A percentile compares a stretch with the other conserved stretches of the same genome.
phyloP scores from a whole-genome alignment of 139 green algal species.

The Spirogloea muscicola region DNA sequence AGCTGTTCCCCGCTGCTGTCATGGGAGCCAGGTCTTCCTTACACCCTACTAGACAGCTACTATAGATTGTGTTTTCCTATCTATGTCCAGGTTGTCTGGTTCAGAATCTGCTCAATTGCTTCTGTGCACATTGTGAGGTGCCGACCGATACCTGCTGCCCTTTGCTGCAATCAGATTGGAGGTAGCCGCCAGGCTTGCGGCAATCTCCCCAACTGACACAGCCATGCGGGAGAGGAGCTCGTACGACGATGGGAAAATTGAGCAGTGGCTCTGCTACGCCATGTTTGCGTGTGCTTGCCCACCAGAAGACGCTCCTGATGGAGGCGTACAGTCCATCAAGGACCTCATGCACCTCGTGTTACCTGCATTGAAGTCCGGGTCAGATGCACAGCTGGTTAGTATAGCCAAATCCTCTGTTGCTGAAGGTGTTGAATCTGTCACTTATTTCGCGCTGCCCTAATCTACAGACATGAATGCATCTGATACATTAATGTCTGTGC shows the following conservation, averaged over 20 bases:
- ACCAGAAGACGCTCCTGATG: constrained; percentile 13
- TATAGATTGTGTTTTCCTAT: too few relatives aligned
- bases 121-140: too few relatives aligned
- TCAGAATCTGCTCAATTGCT: too few relatives aligned
- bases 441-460: too few relatives aligned
- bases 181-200: background rate
- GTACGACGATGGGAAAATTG: constrained; percentile 21
- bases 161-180: background rate
- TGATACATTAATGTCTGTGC: background rate
- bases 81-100: too few relatives aligned
- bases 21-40: constrained; percentile 42
- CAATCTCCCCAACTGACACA: background rate
- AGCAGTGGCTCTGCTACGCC: constrained; percentile 58
- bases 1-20: constrained; percentile 56
- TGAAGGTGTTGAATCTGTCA: too few relatives aligned
- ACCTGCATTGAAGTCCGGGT: constrained; percentile 34
- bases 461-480: too few relatives aligned
- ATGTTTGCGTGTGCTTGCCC: constrained; percentile 53
- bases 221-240: too few relatives aligned
- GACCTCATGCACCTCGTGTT: constrained; percentile 48
- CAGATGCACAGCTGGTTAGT: constrained; percentile 9
- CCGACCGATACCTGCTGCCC: too few relatives aligned
- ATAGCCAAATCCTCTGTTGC: background rate
- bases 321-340: constrained; percentile 14
- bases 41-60: background rate